Evolutionary conservation across 2,329 filamentous ascomycete species (phyloP).

Genomic region (Periglandula ipomoeae): DNA sequence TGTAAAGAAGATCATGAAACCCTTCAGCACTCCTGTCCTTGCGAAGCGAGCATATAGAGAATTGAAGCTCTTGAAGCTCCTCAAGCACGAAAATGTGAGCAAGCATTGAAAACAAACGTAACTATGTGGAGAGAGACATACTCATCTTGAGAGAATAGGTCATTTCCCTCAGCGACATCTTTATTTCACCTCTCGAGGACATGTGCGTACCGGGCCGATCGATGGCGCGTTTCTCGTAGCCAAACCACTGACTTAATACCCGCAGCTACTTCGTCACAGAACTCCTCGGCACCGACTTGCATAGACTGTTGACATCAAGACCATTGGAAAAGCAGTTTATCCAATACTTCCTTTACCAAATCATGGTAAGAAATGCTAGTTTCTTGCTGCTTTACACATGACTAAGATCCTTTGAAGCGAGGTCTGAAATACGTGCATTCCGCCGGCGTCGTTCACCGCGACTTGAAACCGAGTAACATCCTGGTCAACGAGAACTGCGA

Average conservation of each 20-base stretch:
- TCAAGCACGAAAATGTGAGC: conserved; percentile 88
- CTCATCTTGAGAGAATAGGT: conserved; percentile 45
- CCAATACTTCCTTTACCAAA: conserved; percentile 99
- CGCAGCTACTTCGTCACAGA: conserved; percentile 94
- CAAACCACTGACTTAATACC: conserved; percentile 10
- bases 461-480: conserved; percentile 98
- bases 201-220: conserved; percentile 54
- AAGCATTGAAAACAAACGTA: not conserved
- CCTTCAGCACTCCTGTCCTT: conserved; percentile 96
- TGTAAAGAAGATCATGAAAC: conserved; percentile 99
- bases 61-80: conserved; percentile 92
- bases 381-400: not conserved
- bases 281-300: conserved; percentile 90
- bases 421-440: conserved; percentile 99
- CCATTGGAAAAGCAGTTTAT: conserved; percentile 99
- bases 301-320: conserved; percentile 87
- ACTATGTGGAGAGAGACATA: not conserved
- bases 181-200: conserved; percentile 97
- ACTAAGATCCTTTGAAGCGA: conserved; percentile 46
- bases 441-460: conserved; percentile 92
- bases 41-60: conserved; percentile 97
- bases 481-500: conserved; percentile 99
- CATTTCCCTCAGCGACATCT: conserved; percentile 98
- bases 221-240: conserved; percentile 5
- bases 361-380: conserved; percentile 55